Evolutionary conservation across 352 stramenopile genomes (phyloP), one percentile per base, ranked within the genome.

Genomic region (Phytophthora crassamura): DNA sequence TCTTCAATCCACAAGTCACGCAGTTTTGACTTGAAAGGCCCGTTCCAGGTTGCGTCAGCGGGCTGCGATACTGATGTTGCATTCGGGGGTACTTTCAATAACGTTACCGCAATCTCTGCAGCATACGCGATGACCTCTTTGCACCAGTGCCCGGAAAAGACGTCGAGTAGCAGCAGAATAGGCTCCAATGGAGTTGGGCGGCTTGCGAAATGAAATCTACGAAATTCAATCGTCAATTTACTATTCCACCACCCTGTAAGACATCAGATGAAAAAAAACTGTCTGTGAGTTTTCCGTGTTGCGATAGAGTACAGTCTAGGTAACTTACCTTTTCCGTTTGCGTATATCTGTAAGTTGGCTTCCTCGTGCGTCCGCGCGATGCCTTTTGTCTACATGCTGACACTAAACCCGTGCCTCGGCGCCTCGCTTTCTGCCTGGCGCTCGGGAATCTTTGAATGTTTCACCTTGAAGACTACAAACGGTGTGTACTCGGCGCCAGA

Each of bases 121-220:
- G 46, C 46, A 15, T 53, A 53, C 15, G 39, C 30, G 16, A 53
- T n/a, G 30, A 53, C 46, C 10, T 53, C 46, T 14, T 5, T 30
- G 11, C 30, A 32, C 46, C 46, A 53, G n/a, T 53, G 46, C n/a
- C 32, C 46, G n/a, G 8, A 32, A 16, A 42, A 53, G n/a, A 41
- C 30, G n/a, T 53, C 30, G 16, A 53, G n/a, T 22, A 53, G 30
- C 28, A 41, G 15, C 14, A 40, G 15, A 9, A 53, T 41, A 8
- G 46, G 46, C n/a, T 53, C 7, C 28, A 1, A 8, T 9, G 20
- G 22, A 18, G 10, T 5, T 50, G 9, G 5, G 3, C 12, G 42
- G 5, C 3, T 33, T 4, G 9, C 42, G 7, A 50, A 50, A 18
- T 50, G 42, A 34, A 36, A 50, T 3, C 22, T 10, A 4, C 34